Evolutionary conservation across 2,329 filamentous ascomycete genomes (phyloP).

Genomic region (Sporothrix brasiliensis): DNA sequence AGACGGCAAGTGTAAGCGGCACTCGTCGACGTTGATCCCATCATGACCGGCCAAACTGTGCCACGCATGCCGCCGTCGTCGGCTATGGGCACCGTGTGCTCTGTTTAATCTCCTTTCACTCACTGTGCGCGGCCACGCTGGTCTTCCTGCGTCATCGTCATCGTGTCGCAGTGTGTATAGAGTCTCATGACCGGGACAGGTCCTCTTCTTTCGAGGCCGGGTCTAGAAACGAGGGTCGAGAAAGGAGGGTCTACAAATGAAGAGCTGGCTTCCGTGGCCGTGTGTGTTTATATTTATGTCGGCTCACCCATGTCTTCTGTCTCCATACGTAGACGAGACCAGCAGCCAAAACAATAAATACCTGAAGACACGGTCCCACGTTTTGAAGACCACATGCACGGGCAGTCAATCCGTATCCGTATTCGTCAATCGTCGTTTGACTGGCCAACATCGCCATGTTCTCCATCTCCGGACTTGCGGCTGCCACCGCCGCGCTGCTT

Average conservation of each 20-base stretch:
- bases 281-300: background rate
- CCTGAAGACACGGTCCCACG: background rate
- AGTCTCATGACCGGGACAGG: background rate
- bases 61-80: background rate
- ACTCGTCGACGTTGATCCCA: background rate
- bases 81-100: background rate
- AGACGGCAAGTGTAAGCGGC: background rate
- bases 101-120: background rate
- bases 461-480: background rate
- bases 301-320: background rate
- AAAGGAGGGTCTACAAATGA: slow-evolving; percentile 9
- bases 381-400: background rate
- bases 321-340: background rate
- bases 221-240: background rate
- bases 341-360: background rate
- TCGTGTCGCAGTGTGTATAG: background rate
- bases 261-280: background rate
- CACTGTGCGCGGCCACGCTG: background rate
- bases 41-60: background rate
- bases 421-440: background rate
- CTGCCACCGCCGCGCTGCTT: slow-evolving; percentile 33
- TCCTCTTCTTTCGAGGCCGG: background rate
- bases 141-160: background rate
- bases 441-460: background rate
- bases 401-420: too few relatives aligned